Evolutionary conservation across 805 yeast species (phyloP).

Genomic region (Spathaspora gorwiae): DNA sequence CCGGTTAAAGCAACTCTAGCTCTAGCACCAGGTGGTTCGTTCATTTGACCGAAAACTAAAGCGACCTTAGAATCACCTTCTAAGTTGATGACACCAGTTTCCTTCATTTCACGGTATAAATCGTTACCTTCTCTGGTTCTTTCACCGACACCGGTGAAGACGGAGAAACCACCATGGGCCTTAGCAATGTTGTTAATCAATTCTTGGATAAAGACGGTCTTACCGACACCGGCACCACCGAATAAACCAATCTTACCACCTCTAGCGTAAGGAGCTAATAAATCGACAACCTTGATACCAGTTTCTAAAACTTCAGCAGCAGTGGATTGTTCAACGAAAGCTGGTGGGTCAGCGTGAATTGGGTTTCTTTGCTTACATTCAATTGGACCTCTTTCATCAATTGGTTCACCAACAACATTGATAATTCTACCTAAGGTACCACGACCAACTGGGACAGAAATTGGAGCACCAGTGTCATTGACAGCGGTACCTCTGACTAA

Average conservation of each 20-base stretch:
- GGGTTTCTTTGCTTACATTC: conserved; percentile 90
- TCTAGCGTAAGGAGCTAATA: conserved; percentile 99
- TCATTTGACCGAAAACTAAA: conserved; percentile 99
- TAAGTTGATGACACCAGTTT: conserved; percentile 99
- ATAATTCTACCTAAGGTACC: conserved; percentile 98
- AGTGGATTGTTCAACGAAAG: conserved; percentile 95
- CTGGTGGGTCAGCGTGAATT: conserved; percentile 97
- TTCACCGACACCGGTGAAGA: conserved; percentile 99
- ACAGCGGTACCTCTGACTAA: conserved; percentile 95
- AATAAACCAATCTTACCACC: conserved; percentile 99
- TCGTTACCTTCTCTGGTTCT: conserved; percentile 99
- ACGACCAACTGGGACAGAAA: conserved; percentile 98
- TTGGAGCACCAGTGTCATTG: conserved; percentile 95
- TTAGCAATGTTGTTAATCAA: conserved; percentile 99
- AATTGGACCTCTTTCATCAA: conserved; percentile 99
- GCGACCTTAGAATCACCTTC: conserved; percentile 99
- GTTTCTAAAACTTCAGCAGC: conserved; percentile 98
- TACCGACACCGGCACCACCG: conserved; percentile 99
- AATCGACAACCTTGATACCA: conserved; percentile 99
- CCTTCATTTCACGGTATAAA: conserved; percentile 99
- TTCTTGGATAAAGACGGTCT: conserved; percentile 99
- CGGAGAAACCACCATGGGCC: conserved; percentile 99
- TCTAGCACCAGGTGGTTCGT: conserved; percentile 99
- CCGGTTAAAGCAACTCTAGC: conserved; percentile 99
- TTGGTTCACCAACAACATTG: conserved; percentile 98